Conservation (phyloP, 345 rosid genomes). For the Populus pruinosa region DNA sequence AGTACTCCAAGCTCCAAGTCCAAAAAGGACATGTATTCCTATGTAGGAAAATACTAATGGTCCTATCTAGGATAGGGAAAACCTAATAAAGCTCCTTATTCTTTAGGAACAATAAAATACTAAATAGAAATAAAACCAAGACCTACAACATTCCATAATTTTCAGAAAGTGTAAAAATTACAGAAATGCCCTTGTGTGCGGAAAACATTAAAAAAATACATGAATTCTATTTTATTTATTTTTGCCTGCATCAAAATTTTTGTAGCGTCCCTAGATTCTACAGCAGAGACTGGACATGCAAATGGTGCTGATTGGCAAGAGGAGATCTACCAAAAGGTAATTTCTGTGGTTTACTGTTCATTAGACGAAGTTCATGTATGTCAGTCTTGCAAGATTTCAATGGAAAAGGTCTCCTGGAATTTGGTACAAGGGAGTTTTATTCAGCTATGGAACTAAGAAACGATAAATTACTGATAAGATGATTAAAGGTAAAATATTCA, state of each 20-base stretch:
- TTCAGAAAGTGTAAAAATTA: no score
- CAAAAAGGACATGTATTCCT: neutral
- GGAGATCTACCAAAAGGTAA: slow-evolving; percentile 83
- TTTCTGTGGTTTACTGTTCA: neutral
- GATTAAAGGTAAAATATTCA: neutral
- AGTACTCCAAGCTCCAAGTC: neutral
- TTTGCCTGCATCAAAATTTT: slow-evolving; percentile 14
- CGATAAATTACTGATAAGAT: neutral
- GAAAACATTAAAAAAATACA: no score
- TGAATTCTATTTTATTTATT: neutral
- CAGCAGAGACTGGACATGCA: slow-evolving; percentile 64
- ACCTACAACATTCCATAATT: neutral
- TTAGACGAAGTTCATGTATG: neutral
- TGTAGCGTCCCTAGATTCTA: slow-evolving; percentile 74
- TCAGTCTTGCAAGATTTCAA: neutral
- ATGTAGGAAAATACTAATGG: neutral
- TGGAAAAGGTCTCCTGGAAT: neutral
- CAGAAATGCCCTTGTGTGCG: no score
- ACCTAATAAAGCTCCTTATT: neutral
- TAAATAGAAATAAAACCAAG: neutral
- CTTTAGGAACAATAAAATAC: neutral
- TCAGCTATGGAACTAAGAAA: neutral
- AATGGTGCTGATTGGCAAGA: slow-evolving; percentile 90
- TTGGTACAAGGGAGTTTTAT: neutral
- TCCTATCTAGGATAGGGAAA: no score